A percentile compares a stretch with the other conserved stretches of the same genome.
phyloP scores from a whole-genome alignment of 129 eudicot species.

The Pulicaria dysenterica region DNA sequence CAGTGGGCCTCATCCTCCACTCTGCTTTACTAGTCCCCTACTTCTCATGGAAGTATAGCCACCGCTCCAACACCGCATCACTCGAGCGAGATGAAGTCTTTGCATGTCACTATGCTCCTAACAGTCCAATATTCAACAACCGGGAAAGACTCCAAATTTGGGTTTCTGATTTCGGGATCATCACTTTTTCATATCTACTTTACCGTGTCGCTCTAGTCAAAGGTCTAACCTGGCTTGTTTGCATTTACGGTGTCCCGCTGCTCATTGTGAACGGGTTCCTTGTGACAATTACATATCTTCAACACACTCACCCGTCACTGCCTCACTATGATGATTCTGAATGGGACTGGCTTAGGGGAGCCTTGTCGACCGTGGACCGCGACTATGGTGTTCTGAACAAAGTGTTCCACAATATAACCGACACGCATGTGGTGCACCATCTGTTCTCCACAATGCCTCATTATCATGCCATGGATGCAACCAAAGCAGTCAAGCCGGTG shows the following conservation, averaged over 20 bases:
- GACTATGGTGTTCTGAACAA: slow-evolving; percentile 56
- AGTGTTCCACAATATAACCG: slow-evolving; percentile 54
- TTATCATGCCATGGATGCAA: slow-evolving; percentile 54
- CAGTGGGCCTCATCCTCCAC: slow-evolving; percentile 33
- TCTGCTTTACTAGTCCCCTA: slow-evolving; percentile 35
- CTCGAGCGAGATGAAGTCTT: slow-evolving; percentile 48
- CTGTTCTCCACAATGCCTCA: slow-evolving; percentile 60
- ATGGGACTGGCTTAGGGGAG: slow-evolving; percentile 66
- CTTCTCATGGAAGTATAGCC: slow-evolving; percentile 52
- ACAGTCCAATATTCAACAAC: slow-evolving; percentile 39
- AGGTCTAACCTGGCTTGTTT: slow-evolving; percentile 37
- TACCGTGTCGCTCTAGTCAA: slow-evolving; percentile 18
- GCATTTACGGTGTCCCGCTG: slow-evolving; percentile 32
- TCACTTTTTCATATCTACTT: slow-evolving; percentile 16
- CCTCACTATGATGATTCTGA: slow-evolving; percentile 44
- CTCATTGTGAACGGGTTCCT: slow-evolving; percentile 46
- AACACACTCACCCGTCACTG: slow-evolving; percentile 48
- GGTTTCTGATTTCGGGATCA: slow-evolving; percentile 41
- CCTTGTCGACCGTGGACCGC: slow-evolving; percentile 54
- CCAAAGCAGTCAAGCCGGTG: slow-evolving; percentile 36
- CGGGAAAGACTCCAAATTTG: slow-evolving; percentile 35
- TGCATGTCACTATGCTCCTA: slow-evolving; percentile 52
- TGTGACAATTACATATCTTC: slow-evolving; percentile 47
- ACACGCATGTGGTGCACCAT: slow-evolving; percentile 57
- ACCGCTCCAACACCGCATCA: slow-evolving; percentile 43